Evolutionary conservation across 208 protist genomes (phyloP).

Genomic region (Crithidia expoeki): DNA sequence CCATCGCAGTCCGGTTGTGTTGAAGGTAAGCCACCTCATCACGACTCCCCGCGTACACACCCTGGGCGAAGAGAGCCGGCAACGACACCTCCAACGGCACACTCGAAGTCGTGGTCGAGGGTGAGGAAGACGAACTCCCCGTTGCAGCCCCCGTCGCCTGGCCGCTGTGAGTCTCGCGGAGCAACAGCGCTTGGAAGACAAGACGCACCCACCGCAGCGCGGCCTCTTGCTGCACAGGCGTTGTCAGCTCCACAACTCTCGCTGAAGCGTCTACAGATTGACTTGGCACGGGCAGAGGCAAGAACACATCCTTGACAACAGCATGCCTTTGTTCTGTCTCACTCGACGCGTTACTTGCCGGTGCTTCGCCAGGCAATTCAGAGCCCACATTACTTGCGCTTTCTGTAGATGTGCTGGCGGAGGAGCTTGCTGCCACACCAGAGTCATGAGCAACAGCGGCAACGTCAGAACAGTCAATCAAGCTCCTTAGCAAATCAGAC

Average conservation of each 20-base stretch:
- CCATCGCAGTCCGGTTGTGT: constrained; percentile 67
- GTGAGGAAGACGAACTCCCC: too few species aligned
- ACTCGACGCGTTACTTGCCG: not conserved
- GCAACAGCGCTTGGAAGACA: constrained; percentile 33
- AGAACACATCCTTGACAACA: not conserved
- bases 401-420: not conserved
- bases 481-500: not conserved
- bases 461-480: constrained; percentile 8
- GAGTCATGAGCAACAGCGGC: not conserved
- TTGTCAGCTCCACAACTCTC: not conserved
- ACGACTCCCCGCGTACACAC: constrained; percentile 61
- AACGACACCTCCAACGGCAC: constrained; percentile 25
- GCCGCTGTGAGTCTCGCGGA: constrained; percentile 26
- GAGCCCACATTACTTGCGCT: not conserved
- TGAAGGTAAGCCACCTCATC: constrained; percentile 75
- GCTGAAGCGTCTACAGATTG: not conserved
- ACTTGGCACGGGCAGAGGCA: not conserved
- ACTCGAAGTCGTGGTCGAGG: too few species aligned
- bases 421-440: not conserved
- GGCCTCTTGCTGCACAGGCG: constrained; percentile 18
- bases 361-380: not conserved
- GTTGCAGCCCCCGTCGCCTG: too few species aligned
- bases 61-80: constrained; percentile 75
- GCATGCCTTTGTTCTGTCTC: not conserved
- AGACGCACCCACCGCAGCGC: constrained; percentile 39